Base-by-base conservation (phyloP, 768 basidiomycete genomes). In the Saitozyma podzolica region DNA sequence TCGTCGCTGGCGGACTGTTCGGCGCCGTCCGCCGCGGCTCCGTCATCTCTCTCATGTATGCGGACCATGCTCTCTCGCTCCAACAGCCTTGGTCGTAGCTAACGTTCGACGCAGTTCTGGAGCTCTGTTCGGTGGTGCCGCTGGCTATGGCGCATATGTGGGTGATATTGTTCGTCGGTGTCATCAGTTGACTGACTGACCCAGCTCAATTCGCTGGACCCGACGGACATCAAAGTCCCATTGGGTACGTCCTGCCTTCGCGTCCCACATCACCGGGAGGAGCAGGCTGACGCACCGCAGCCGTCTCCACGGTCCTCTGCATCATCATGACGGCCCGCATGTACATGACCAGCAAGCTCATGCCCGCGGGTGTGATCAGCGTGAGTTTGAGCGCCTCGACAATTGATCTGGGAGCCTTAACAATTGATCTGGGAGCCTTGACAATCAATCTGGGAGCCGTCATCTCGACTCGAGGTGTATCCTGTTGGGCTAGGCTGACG, bases 41-140 rank as follows among this genome's bases (percentile, higher is more conserved):
- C 10, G n/a, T 29, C 16, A 49, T 56, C 14, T 64, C 63, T 14
- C 48, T 60, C 8, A 45, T 64, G 63, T 64, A n/a, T 29, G 63
- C 39, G 37, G 54, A 1, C 9, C 16, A 39, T 8, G 71, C 74
- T 2, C 62, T 80, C 10, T 53, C 68, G 13, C 64, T 81, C 40
- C 69, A 71, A 47, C 45, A 47, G 11, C 3, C 2, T 6, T 13
- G 2, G 45, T 47, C 45, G 45, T 29, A 29, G 29, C 45, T 47
- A 47, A 47, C 11, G 13, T 6, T 6, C n/a, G 45, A 29, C 29
- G 29, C 45, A 47, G 45, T 3, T 11, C 45, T 13, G 45, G 45
- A 2, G 45, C 13, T 11, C 45, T 47, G 13, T 47, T 17, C 3
- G 45, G 45, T 3, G 13, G 11, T 47, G 45, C 45, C 13, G 45